Base-by-base conservation (phyloP, 106 monocot genomes). In the Triglochin maritima region DNA sequence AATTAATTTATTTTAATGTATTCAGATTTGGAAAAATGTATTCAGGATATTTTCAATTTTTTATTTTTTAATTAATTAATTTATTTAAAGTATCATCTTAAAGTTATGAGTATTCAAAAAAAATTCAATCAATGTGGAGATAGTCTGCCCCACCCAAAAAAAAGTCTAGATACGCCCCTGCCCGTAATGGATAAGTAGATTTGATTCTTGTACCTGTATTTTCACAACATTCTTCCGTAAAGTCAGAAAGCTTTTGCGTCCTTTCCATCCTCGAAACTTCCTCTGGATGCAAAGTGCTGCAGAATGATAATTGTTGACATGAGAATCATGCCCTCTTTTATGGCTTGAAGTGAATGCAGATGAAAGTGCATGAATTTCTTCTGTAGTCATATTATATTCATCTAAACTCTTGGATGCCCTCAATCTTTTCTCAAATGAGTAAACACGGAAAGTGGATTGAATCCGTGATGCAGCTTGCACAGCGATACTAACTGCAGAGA, bases 381-480 rank as follows among this genome's bases (percentile, higher is more conserved):
- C 76, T 50, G 56, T 78, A 56, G 85, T 79, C 71, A 85, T 66
- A 48, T 65, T 74, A 65, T 67, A 75, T 45, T 72, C 85, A 78
- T 76, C 78, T 52, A 6, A 50, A 63, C 17, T 57, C 47, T 42
- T 67, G 72, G 62, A 52, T 16, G 59, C 78, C 56, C 75, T 59
- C 53, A 71, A 78, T 49, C 72, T 86, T 77, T 72, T 79, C 61
- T 77, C 76, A 68, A 90, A 90, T 51, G 86, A 90, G 69, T 82
- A 76, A 12, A 77, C 83, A 68, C 89, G 80, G 50, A 90, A 90
- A 62, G 89, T 86, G 57, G 72, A 66, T 73, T 90, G 89, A 62
- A 90, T 90, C 17, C 83, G 86, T 44, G 86, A 83, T 44, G 89
- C 89, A 49, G 89, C 89, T 74, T 81, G 83, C 64, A 86, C 59